These are phyloP conservation scores for Remersonia thermophila DNA, from an alignment of 2,329 filamentous ascomycete genomes.

Conservation along the genomic window DNA sequence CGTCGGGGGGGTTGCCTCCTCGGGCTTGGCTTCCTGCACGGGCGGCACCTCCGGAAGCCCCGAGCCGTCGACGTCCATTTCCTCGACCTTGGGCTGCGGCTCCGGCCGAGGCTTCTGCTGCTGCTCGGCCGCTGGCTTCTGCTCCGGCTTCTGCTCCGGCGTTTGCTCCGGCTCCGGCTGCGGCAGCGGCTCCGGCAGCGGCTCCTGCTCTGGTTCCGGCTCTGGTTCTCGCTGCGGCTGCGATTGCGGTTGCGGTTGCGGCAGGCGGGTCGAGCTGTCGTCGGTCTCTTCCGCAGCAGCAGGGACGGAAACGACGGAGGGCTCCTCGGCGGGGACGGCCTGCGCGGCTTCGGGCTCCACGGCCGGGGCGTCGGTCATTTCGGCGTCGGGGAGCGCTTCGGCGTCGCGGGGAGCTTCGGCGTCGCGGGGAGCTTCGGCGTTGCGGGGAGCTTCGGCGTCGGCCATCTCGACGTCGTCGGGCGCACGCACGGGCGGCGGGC, in stretches of 20 bases:
- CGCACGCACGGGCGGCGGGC: slow-evolving; percentile 10
- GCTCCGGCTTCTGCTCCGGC: background rate
- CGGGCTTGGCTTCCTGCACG: slow-evolving; percentile 13
- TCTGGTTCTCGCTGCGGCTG: too few relatives aligned
- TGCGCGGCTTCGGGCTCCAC: too few relatives aligned
- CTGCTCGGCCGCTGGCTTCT: slow-evolving; percentile 5
- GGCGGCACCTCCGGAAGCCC: slow-evolving; percentile 18
- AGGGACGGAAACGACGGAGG: too few relatives aligned
- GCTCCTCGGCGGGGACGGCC: too few relatives aligned
- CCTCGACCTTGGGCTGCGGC: slow-evolving; percentile 27
- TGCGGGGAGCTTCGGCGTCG: slow-evolving; percentile 1
- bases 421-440: too few relatives aligned
- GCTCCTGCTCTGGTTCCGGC: too few relatives aligned
- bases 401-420: too few relatives aligned
- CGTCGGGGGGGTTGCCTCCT: background rate
- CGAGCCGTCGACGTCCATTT: slow-evolving; percentile 28
- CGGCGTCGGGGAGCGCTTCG: too few relatives aligned
- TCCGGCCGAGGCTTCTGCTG: slow-evolving; percentile 10
- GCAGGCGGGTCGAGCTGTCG: slow-evolving; percentile 1
- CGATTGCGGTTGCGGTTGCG: slow-evolving; percentile 22
- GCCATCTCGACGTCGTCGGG: slow-evolving; percentile 4
- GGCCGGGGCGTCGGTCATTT: too few relatives aligned
- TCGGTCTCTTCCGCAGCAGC: too few relatives aligned
- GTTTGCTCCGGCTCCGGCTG: background rate
- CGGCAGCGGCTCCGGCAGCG: too few relatives aligned